These are phyloP conservation scores for Meyerozyma sp. DNA, from an alignment of 1,139 yeast genomes.

Conservation along the genomic window DNA sequence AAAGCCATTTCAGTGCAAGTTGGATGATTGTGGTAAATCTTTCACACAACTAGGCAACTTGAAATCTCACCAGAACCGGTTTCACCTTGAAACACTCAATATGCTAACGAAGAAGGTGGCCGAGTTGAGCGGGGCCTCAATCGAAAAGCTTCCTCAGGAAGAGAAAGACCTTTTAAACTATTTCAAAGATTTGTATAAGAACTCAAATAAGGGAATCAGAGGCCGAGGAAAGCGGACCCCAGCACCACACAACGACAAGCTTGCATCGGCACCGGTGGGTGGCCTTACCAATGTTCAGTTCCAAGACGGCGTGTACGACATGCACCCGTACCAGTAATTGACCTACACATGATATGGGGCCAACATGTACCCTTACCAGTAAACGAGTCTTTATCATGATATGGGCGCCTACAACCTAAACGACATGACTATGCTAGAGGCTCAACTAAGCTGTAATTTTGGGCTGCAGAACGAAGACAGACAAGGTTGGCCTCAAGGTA, in stretches of 20 bases:
- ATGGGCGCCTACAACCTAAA: too few relatives aligned
- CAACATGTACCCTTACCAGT: not conserved
- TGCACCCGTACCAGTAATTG: not conserved
- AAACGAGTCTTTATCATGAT: not conserved
- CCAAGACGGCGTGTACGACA: not conserved
- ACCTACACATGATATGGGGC: too few relatives aligned
- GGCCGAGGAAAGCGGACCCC: slow-evolving; percentile 64
- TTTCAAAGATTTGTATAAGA: slow-evolving; percentile 76
- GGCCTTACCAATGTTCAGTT: not conserved
- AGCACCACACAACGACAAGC: not conserved
- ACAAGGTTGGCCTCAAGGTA: too few relatives aligned
- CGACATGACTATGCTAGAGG: too few relatives aligned
- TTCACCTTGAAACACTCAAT: slow-evolving; percentile 69
- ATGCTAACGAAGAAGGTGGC: slow-evolving; percentile 61
- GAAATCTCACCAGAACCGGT: slow-evolving; percentile 89
- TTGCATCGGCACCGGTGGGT: not conserved
- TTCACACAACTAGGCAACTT: slow-evolving; percentile 90
- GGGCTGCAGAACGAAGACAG: too few relatives aligned
- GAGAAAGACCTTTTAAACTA: slow-evolving; percentile 70
- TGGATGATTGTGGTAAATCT: slow-evolving; percentile 78
- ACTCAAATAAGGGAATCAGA: slow-evolving; percentile 83
- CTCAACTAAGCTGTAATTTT: too few relatives aligned
- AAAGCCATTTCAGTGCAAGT: slow-evolving; percentile 73
- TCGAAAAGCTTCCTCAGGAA: slow-evolving; percentile 48
- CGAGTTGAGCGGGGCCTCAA: slow-evolving; percentile 40